These are phyloP conservation scores for Phaeodactylum tricornutum DNA, from an alignment of 108 stramenopile genomes.

Conservation along the genomic window DNA sequence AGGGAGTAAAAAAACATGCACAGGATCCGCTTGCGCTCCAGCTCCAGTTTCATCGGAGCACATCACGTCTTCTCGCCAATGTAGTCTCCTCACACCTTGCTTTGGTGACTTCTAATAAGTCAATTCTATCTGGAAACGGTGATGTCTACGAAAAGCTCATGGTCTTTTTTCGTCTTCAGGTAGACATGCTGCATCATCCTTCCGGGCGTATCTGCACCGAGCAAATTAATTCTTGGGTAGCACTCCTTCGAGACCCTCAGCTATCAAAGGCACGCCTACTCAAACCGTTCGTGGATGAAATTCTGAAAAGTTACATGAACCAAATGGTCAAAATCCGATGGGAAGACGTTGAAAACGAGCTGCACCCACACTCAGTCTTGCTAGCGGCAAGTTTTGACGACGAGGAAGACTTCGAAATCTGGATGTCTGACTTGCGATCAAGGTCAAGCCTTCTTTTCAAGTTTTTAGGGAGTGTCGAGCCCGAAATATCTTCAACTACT, in stretches of 20 bases:
- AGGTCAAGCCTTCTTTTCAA: conserved; percentile 61
- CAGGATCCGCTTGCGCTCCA: conserved; percentile 39
- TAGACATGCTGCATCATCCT: conserved; percentile 71
- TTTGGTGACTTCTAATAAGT: conserved; percentile 61
- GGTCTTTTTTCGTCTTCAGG: conserved; percentile 45
- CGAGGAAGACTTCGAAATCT: conserved; percentile 66
- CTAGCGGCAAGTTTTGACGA: conserved; percentile 77
- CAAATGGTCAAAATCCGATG: conserved; percentile 64
- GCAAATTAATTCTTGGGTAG: conserved; percentile 69
- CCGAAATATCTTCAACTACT: conserved; percentile 40
- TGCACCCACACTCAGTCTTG: conserved; percentile 43
- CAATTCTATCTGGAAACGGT: conserved; percentile 24
- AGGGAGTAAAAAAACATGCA: conserved; percentile 18
- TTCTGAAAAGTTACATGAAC: conserved; percentile 49
- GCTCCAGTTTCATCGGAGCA: conserved; percentile 54
- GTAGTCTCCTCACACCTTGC: conserved; percentile 59
- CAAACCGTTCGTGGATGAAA: conserved; percentile 39
- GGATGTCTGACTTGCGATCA: conserved; percentile 66
- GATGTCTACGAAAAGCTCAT: conserved; percentile 28
- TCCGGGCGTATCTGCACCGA: conserved; percentile 61
- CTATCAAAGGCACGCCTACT: conserved; percentile 38
- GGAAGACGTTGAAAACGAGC: conserved; percentile 73
- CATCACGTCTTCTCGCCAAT: conserved; percentile 56
- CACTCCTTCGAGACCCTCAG: conserved; percentile 70
- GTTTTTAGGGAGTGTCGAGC: conserved; percentile 51